Conservation (phyloP, 495 filamentous ascomycete genomes). For the Apodospora peruviana region DNA sequence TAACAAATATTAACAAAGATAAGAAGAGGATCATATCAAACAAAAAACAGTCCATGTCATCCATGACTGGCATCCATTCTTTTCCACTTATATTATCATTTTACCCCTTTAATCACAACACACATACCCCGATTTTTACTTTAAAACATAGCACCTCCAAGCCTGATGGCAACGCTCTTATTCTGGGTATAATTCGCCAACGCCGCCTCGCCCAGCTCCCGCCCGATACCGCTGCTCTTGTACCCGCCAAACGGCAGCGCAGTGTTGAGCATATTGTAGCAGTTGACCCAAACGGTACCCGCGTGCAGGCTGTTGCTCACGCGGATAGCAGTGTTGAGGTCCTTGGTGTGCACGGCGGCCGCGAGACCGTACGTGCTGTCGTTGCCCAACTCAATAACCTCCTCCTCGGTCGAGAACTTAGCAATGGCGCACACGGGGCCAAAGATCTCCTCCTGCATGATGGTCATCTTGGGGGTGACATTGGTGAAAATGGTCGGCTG, state of each 20-base stretch:
- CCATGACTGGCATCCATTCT: too few species aligned
- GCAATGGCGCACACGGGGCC: conserved; percentile 88
- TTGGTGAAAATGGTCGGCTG: conserved; percentile 95
- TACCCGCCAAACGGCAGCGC: conserved; percentile 79
- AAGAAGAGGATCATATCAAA: too few species aligned
- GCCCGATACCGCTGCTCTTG: conserved; percentile 90
- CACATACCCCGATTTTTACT: too few species aligned
- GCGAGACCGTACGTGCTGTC: conserved; percentile 81
- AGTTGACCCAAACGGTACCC: conserved; percentile 75
- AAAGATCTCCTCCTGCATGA: conserved; percentile 98
- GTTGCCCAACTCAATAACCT: conserved; percentile 79
- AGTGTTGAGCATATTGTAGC: conserved; percentile 72
- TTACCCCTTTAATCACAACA: too few species aligned
- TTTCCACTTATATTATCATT: too few species aligned
- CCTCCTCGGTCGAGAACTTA: conserved; percentile 88
- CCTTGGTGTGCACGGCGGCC: conserved; percentile 84
- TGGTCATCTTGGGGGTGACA: conserved; percentile 90
- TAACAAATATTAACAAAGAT: too few species aligned
- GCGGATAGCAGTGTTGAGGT: conserved; percentile 89
- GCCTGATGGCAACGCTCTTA: conserved; percentile 51
- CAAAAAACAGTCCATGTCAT: too few species aligned
- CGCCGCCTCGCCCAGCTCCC: conserved; percentile 90
- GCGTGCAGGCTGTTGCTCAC: conserved; percentile 77
- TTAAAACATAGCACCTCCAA: conserved; percentile 18
- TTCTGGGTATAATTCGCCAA: conserved; percentile 86